phyloP scores from a whole-genome alignment of 1,284 basidiomycete genomes.

The Ganoderma sp. region DNA sequence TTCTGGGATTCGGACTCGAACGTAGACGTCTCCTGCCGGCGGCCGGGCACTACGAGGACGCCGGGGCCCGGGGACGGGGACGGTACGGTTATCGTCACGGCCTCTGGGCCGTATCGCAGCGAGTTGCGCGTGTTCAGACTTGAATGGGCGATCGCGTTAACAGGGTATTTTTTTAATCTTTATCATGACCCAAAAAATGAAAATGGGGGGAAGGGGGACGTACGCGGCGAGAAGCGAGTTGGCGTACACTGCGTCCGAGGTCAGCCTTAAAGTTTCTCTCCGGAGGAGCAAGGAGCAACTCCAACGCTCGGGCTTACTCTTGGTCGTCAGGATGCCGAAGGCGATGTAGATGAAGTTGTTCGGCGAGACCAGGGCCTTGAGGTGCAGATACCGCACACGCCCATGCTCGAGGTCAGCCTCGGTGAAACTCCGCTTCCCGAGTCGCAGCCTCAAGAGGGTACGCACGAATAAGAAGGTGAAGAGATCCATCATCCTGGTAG shows the following conservation, averaged over 20 bases:
- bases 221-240: conserved; percentile 26
- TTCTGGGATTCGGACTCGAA: not conserved
- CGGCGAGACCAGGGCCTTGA: conserved; percentile 15
- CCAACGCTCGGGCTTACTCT: conserved; percentile 1
- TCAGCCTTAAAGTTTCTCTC: not conserved
- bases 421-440: too few relatives aligned
- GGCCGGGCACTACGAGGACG: too few relatives aligned
- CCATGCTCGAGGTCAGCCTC: not conserved
- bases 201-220: not conserved
- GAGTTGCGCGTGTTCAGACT: conserved; percentile 21
- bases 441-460: not conserved
- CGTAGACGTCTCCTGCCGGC: not conserved
- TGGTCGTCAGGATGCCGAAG: conserved; percentile 19
- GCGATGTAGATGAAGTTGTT: conserved; percentile 18
- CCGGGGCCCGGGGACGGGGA: too few relatives aligned
- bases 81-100: not conserved
- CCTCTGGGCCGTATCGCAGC: not conserved
- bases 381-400: too few relatives aligned
- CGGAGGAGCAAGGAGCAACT: too few relatives aligned
- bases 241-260: conserved; percentile 18
- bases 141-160: not conserved
- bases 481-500: conserved; percentile 10
- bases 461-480: conserved; percentile 17
- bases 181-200: too few relatives aligned
- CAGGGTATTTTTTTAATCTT: not conserved